These are phyloP conservation scores for Lipomyces spencermartinsiae DNA, from an alignment of 805 yeast genomes.

Conservation along the genomic window DNA sequence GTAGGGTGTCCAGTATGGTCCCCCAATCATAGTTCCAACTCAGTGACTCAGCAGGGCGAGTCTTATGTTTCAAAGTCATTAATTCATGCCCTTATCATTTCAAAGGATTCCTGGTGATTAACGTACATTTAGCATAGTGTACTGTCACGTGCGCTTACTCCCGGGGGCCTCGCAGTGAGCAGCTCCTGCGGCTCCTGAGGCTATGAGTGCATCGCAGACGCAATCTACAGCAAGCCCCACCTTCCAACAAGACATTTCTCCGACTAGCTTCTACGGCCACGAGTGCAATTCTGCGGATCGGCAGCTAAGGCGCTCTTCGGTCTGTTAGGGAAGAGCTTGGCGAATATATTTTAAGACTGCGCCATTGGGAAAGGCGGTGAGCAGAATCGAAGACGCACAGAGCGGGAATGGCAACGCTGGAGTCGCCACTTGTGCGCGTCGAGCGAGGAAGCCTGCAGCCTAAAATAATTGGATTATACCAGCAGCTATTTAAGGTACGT, in stretches of 20 bases:
- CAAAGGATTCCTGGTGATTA: not conserved
- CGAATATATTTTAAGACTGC: not conserved
- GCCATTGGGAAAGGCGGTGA: not conserved
- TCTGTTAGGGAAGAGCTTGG: not conserved
- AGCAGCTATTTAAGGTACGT: slow-evolving; percentile 43
- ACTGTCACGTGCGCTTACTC: not conserved
- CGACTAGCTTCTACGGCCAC: not conserved
- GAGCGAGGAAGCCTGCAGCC: slow-evolving; percentile 43
- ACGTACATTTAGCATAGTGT: no score
- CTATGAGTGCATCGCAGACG: not conserved
- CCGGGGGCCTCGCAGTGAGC: no score
- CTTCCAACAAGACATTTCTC: not conserved
- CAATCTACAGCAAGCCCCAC: not conserved
- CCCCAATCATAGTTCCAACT: no score
- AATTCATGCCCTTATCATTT: not conserved
- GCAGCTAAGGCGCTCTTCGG: not conserved
- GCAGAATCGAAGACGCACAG: not conserved
- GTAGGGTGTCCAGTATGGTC: no score
- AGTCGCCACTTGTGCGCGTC: slow-evolving; percentile 45
- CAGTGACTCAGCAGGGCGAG: no score
- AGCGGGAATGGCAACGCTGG: slow-evolving; percentile 35
- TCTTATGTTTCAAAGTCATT: not conserved
- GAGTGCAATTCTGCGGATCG: not conserved
- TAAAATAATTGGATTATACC: slow-evolving; percentile 47
- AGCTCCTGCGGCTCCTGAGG: not conserved